Evolutionary conservation across 768 basidiomycete species (phyloP).

Genomic region (Punctularia strigosozonata): DNA sequence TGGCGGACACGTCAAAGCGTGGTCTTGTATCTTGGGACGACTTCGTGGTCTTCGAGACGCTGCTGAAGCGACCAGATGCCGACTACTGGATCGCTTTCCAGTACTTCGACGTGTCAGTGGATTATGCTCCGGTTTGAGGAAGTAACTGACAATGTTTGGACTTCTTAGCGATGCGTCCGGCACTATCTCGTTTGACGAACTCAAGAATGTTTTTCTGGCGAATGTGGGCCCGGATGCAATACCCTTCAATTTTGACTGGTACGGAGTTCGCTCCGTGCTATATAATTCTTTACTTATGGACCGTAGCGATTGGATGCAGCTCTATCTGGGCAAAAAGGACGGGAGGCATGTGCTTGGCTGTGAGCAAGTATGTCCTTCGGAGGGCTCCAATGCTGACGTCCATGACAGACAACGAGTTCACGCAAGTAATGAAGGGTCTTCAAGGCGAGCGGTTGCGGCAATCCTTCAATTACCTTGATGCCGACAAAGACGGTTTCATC

Average conservation of each 20-base stretch:
- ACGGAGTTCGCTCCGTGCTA: constrained; percentile 6
- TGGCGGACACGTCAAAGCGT: constrained; percentile 68
- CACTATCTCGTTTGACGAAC: constrained; percentile 86
- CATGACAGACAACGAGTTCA: constrained; percentile 81
- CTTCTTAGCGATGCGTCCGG: constrained; percentile 74
- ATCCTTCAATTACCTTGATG: constrained; percentile 86
- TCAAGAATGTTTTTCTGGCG: constrained; percentile 82
- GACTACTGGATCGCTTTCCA: constrained; percentile 96
- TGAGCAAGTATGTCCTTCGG: constrained; percentile 26
- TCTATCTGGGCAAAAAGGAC: constrained; percentile 90
- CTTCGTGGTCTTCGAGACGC: constrained; percentile 89
- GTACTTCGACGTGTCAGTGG: constrained; percentile 84
- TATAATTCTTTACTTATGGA: constrained; percentile 2
- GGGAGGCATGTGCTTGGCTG: constrained; percentile 88
- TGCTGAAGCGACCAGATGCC: constrained; percentile 88
- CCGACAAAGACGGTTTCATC: constrained; percentile 89
- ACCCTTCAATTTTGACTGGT: constrained; percentile 95
- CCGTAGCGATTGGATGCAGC: constrained; percentile 83
- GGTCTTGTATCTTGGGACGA: constrained; percentile 90
- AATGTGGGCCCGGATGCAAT: constrained; percentile 71
- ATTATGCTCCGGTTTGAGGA: constrained; percentile 6
- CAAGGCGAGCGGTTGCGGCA: constrained; percentile 97
- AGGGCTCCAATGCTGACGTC: constrained; percentile 7
- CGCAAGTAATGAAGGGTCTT: constrained; percentile 95
- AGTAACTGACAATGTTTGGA: constrained; percentile 1